phyloP scores from a whole-genome alignment of 192 early-diverging fungal species.

The Backusella morwellensis region DNA sequence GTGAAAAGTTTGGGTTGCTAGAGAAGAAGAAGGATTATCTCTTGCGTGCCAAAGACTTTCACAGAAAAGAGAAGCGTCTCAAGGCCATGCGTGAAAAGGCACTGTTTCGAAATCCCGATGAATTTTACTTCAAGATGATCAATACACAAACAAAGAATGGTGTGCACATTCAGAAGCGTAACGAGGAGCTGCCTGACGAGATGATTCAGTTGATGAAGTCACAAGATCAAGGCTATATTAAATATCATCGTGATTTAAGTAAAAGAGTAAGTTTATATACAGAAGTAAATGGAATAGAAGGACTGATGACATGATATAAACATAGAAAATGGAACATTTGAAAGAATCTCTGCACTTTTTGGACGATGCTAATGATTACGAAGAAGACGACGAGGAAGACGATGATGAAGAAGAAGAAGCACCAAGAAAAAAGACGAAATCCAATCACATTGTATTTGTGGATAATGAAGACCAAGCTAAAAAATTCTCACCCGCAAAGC shows the following conservation, averaged over 20 bases:
- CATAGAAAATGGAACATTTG: constrained; percentile 71
- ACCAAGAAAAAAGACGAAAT: constrained; percentile 26
- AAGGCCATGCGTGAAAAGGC: constrained; percentile 88
- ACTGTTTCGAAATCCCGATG: constrained; percentile 86
- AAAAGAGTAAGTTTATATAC: constrained; percentile 47
- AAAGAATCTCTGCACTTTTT: constrained; percentile 71
- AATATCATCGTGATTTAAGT: constrained; percentile 77
- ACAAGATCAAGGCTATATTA: constrained; percentile 90
- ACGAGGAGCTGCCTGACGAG: constrained; percentile 72
- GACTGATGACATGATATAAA: background rate
- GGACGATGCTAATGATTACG: constrained; percentile 24
- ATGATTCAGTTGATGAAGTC: constrained; percentile 84
- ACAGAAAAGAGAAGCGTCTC: constrained; percentile 81
- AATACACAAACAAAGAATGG: constrained; percentile 82
- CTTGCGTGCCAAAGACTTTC: constrained; percentile 88
- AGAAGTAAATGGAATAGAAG: too few species aligned
- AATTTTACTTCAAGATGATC: constrained; percentile 99
- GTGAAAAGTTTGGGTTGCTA: constrained; percentile 73
- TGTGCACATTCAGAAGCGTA: constrained; percentile 72
- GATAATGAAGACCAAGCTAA: constrained; percentile 56
- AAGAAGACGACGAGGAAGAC: constrained; percentile 37
- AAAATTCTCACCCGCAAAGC: constrained; percentile 73
- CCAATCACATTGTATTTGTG: constrained; percentile 80
- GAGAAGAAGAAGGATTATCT: constrained; percentile 99
- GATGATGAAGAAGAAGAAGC: constrained; percentile 28